These are phyloP conservation scores for Fusarium subglutinans DNA, from an alignment of 2,329 filamentous ascomycete species.

Conservation along the genomic window DNA sequence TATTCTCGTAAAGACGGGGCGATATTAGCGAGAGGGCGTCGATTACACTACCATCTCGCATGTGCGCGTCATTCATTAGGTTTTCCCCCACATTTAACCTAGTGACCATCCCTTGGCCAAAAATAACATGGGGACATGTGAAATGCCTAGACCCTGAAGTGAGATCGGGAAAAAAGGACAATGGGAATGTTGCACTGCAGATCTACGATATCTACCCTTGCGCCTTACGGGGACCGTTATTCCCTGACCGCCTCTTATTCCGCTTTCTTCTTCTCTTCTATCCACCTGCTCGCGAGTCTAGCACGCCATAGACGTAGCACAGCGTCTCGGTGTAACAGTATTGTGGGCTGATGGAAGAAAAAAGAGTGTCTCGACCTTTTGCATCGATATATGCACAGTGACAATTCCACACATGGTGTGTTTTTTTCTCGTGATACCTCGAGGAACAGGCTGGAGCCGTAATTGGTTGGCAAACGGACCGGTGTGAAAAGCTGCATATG, in stretches of 20 bases:
- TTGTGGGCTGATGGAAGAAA: not conserved
- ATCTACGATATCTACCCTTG: slow-evolving; percentile 1
- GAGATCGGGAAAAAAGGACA: not conserved
- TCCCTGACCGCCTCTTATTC: not conserved
- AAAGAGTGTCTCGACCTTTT: not conserved
- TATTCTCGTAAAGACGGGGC: slow-evolving; percentile 23
- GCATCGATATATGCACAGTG: not conserved
- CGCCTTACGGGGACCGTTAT: not conserved
- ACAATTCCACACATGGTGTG: not conserved
- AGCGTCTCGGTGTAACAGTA: slow-evolving; percentile 1
- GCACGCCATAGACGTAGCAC: slow-evolving; percentile 32
- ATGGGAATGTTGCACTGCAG: slow-evolving; percentile 11
- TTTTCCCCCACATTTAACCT: slow-evolving; percentile 2
- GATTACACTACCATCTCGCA: slow-evolving; percentile 33
- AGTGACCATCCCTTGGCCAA: not conserved
- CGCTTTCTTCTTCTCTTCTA: not conserved
- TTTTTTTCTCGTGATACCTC: not conserved
- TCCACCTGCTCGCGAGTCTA: not conserved
- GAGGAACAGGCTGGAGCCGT: not conserved
- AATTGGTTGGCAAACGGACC: slow-evolving; percentile 1
- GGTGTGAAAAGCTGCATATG: slow-evolving; percentile 18
- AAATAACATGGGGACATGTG: not conserved
- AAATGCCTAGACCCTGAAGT: not conserved
- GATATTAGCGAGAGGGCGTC: not conserved
- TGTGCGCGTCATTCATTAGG: slow-evolving; percentile 36